phyloP scores from a whole-genome alignment of 495 filamentous ascomycete species.

The Pyrenula aspistea region DNA sequence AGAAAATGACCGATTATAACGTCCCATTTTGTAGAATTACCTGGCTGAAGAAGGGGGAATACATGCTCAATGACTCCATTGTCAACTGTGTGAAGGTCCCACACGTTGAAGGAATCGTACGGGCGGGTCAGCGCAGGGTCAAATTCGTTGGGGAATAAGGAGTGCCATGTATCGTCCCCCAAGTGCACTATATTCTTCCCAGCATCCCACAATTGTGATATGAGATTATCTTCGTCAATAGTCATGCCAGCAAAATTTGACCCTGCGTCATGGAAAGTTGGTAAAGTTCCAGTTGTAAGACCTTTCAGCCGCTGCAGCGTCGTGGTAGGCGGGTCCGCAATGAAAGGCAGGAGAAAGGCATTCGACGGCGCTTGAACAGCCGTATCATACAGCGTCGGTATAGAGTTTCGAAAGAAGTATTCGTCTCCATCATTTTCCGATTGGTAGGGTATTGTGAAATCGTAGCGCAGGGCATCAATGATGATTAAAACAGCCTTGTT shows the following conservation, averaged over 20 bases:
- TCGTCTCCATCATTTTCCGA: constrained; percentile 32
- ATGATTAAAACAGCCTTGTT: constrained; percentile 83
- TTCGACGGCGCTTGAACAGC: constrained; percentile 60
- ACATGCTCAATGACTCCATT: constrained; percentile 92
- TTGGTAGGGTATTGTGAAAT: constrained; percentile 82
- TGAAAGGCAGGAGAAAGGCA: constrained; percentile 87
- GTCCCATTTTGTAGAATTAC: constrained; percentile 67
- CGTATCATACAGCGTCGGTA: constrained; percentile 76
- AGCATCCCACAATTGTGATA: constrained; percentile 67
- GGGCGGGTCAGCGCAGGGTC: constrained; percentile 69
- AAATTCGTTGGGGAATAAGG: constrained; percentile 86
- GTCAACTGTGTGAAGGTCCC: constrained; percentile 94
- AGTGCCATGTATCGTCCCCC: constrained; percentile 93
- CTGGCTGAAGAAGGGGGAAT: constrained; percentile 61
- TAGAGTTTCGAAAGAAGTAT: constrained; percentile 73
- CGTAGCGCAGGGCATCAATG: constrained; percentile 89
- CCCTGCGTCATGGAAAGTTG: constrained; percentile 86
- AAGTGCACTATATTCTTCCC: constrained; percentile 85
- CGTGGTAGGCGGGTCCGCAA: constrained; percentile 90
- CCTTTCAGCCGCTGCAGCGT: constrained; percentile 90
- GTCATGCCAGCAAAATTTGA: constrained; percentile 92
- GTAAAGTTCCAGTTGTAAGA: constrained; percentile 86
- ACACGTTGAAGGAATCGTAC: constrained; percentile 96
- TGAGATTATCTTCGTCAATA: constrained; percentile 94
- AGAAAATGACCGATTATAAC: constrained; percentile 86